Evolutionary conservation across 139 green algal species (phyloP), one percentile per base, ranked within the genome.

Genomic region (Deuterostichococcus epilithicus): DNA sequence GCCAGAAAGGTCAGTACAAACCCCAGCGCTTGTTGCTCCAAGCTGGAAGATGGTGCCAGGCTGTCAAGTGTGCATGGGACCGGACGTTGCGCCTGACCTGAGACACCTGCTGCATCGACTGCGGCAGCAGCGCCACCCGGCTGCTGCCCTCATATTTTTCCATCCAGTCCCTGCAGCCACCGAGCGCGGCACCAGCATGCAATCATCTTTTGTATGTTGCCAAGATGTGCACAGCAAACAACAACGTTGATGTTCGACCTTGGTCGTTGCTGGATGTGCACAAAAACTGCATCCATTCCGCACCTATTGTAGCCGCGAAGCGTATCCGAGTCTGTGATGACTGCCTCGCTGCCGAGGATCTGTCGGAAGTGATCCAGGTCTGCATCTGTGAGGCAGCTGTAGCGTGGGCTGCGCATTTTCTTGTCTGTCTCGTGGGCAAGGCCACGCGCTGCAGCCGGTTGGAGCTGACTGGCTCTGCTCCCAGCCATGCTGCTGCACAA

Each of bases 91-190:
- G n/a, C n/a, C 13, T 25, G 18, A 63, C 52, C 52, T 83, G 63
- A 0, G 93, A 91, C 5, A 95, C 90, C 78, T 97, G 86, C n/a
- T 88, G 42, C 0, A 86, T 90, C 33, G 73, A 91, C 8, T 72
- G 67, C 0, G 92, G 91, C 47, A 81, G 79, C 26, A 97, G 82
- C 0, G 83, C 88, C 1, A 94, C 33, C 0, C 33, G 76, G 25
- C 77, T 86, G 20, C 74, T 52, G 2, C 94, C 95, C 5, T 74
- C 22, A 76, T 97, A 98, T 78, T 96, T 97, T 34, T 84, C 76
- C 86, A 94, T 94, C 95, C 95, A 98, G 81, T 98, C 95, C 58
- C 82, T 91, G 82, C 5, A 72, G 45, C 45, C 45, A n/a, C n/a
- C n/a, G n/a, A n/a, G n/a, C n/a, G n/a, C n/a, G n/a, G n/a, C n/a